Base-by-base conservation (phyloP, 768 basidiomycete species). In the Auriculariales sp. region DNA sequence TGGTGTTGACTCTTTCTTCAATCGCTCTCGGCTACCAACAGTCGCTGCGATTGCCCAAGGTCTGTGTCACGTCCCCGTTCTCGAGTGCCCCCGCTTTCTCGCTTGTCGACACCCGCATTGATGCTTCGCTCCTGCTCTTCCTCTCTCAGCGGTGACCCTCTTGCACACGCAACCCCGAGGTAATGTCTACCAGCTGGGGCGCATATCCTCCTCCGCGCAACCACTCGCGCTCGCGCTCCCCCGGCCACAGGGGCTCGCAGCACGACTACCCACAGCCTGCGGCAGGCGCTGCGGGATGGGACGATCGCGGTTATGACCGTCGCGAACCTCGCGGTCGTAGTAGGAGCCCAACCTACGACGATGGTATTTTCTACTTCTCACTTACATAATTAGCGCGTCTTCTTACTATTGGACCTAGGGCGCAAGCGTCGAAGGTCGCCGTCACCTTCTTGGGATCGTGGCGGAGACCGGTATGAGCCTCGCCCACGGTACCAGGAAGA, bases 191-290 rank as follows among this genome's bases (percentile, higher is more conserved):
- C 14, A 19, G 19, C 39, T 32, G 50, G 19, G 19, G 24, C 10
- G 17, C 35, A 27, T 49, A 49, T 22, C 77, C 79, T 63, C 74
- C 73, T 50, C 71, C 78, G 54, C 82, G 81, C 55, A n/a, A n/a
- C n/a, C 83, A 79, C 61, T 89, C 87, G 61, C 84, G 83, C 60
- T 90, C 87, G 58, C 83, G 85, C 52, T 88, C 86, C 54, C 86
- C 83, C 31, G 60, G 68, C 47, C 66, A 73, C 31, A 70, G 72
- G 50, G 59, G 70, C 10, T 78, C 76, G 56, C 68, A 75, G 48
- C 61, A 74, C 35, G 71, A 79, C 58, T 69, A 73, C 9, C 66
- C 77, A 24, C 74, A 77, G 62, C 68, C 73, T 52, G 83, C 83
- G 52, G 56, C 71, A 49, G 62, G 62, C 45, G 79, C 77, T 56